A percentile compares a stretch with the other conserved stretches of the same genome.
Conservation (phyloP, 495 filamentous ascomycete genomes). For the Recurvomyces mirabilis region DNA sequence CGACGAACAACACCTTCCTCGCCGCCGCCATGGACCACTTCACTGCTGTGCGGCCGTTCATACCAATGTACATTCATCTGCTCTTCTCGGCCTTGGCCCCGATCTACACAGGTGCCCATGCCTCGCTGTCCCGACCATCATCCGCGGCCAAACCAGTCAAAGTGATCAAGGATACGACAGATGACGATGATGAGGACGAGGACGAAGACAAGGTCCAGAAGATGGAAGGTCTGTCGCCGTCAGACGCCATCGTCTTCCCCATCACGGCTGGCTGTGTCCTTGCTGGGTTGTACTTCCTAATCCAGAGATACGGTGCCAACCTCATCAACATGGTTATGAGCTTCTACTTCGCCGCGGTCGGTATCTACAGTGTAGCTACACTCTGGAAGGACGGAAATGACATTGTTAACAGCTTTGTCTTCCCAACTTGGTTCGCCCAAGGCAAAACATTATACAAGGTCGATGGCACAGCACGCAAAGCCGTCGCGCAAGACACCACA, state of each 20-base stretch:
- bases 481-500: conserved; percentile 10
- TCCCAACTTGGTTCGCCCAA: conserved; percentile 53
- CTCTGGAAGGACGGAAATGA: conserved; percentile 57
- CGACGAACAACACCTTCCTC: conserved; percentile 1
- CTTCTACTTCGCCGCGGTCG: conserved; percentile 73
- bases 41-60: conserved; percentile 38
- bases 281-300: conserved; percentile 70
- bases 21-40: conserved; percentile 38
- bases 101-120: conserved; percentile 60
- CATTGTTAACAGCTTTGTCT: conserved; percentile 55
- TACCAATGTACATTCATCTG: conserved; percentile 60
- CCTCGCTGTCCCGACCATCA: conserved; percentile 59
- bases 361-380: conserved; percentile 59
- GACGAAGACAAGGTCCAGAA: conserved; percentile 36
- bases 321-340: conserved; percentile 75
- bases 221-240: conserved; percentile 65
- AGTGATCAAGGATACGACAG: conserved; percentile 22
- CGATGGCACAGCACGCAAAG: conserved; percentile 20
- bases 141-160: conserved; percentile 59
- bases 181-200: conserved; percentile 49
- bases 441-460: conserved; percentile 34
- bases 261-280: conserved; percentile 65
- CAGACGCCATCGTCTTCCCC: conserved; percentile 80
- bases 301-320: conserved; percentile 72
- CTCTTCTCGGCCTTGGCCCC: conserved; percentile 58